These are phyloP conservation scores for Ascosphaera aggregata DNA, from an alignment of 2,329 filamentous ascomycete genomes.

Conservation along the genomic window DNA sequence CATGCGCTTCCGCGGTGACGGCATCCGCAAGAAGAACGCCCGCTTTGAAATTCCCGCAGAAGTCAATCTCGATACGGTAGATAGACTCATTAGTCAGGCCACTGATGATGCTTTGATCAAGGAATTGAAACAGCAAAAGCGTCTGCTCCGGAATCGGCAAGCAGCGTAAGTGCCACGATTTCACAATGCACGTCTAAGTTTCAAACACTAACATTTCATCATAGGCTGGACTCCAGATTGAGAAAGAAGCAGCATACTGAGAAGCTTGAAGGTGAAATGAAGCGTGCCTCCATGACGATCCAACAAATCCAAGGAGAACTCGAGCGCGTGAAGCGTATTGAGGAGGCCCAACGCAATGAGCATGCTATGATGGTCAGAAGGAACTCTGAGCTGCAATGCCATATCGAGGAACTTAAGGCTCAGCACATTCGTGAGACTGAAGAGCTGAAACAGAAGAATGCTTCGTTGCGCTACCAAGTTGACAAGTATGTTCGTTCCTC, in stretches of 20 bases:
- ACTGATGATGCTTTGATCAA: constrained; percentile 74
- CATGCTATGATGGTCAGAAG: background rate
- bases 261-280: constrained; percentile 90
- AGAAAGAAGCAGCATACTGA: constrained; percentile 98
- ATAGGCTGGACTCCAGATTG: constrained; percentile 79
- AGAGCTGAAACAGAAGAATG: constrained; percentile 80
- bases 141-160: constrained; percentile 80
- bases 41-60: constrained; percentile 93
- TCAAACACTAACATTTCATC: constrained; percentile 6
- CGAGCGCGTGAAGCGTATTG: constrained; percentile 12
- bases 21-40: constrained; percentile 97
- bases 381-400: background rate
- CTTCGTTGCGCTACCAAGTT: constrained; percentile 47
- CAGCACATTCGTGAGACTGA: constrained; percentile 69
- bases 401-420: background rate
- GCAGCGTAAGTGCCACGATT: constrained; percentile 72
- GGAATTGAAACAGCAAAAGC: constrained; percentile 96
- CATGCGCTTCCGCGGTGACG: constrained; percentile 39
- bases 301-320: constrained; percentile 58
- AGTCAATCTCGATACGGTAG: constrained; percentile 83
- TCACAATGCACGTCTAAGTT: no score
- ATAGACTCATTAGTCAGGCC: constrained; percentile 69
- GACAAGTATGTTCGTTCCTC: no score
- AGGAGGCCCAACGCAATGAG: background rate
- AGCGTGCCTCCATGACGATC: constrained; percentile 59